Base-by-base conservation (phyloP, 2,329 filamentous ascomycete species). In the Beauveria sp. region DNA sequence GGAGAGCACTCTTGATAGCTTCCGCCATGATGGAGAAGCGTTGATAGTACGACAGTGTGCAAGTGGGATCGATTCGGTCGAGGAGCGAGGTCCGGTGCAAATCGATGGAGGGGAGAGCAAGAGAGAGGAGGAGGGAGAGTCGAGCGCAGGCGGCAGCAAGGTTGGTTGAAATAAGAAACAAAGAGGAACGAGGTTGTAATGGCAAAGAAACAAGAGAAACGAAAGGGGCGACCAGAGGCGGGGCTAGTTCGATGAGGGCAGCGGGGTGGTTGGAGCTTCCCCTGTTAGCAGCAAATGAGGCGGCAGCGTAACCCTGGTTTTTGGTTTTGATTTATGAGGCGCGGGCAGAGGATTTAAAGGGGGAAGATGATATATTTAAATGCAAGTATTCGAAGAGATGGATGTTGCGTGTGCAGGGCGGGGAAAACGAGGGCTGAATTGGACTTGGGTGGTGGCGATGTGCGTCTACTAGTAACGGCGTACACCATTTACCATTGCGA, bases 1-100 rank as follows among this genome's bases (percentile, higher is more conserved):
- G 91, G 69, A 97, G 80, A 66, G 90, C 89, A 77, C 85, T 87
- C 80, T 85, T 91, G 69, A 87, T 79, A 69, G 80, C 80, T 71
- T 85, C 82, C 66, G 89, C 87, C 89, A 93, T 93, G 70, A 71
- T 77, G 71, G 67, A 63, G 56, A 66, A 64, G 60, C 57, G 62
- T 55, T 66, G 52, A 56, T 53, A 53, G 58, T 54, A 48, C 26
- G 42, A 43, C 43, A 61, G 50, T 6, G 51, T 52, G 51, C 10
- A 52, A 56, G 60, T 31, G 62, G 43, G 38, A 64, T 62, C 62
- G 61, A 49, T 51, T 65, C 60, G 62, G 62, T 46, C 51, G 54
- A 53, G 45, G 49, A 54, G 26, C 43, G 48, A 54, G 43, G 54
- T 59, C 42, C 48, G 48, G 34, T 45, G 22, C 38, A 48, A 50